phyloP scores from a whole-genome alignment of 192 early-diverging fungal species.

The Mycoemilia scoparia region DNA sequence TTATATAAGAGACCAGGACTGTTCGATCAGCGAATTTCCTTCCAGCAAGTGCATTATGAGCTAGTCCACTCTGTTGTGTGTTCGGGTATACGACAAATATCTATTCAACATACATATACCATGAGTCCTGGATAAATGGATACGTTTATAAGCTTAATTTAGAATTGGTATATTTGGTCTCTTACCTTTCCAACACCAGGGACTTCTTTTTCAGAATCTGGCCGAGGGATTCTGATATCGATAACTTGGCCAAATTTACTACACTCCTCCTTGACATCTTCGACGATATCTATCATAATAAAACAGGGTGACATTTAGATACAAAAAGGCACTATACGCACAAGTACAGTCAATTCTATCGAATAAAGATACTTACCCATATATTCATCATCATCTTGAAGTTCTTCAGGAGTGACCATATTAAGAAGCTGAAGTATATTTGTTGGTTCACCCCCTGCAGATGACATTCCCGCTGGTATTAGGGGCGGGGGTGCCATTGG shows the following conservation, averaged over 20 bases:
- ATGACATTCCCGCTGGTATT: constrained; percentile 2
- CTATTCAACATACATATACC: constrained; percentile 17
- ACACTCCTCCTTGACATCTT: constrained; percentile 85
- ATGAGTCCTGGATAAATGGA: neutral
- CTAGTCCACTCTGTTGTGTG: constrained; percentile 38
- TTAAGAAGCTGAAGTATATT: constrained; percentile 77
- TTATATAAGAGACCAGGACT: constrained; percentile 70
- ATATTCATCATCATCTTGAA: constrained; percentile 71
- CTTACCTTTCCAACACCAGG: constrained; percentile 71
- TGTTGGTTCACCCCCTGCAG: constrained; percentile 36
- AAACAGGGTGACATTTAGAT: constrained; percentile 1
- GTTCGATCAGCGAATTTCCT: constrained; percentile 87
- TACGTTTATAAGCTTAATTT: neutral
- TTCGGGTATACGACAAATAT: constrained; percentile 67
- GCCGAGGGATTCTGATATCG: constrained; percentile 71
- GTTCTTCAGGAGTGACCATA: constrained; percentile 78
- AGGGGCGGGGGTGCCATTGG: constrained; percentile 17
- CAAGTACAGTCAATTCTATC: too few relatives aligned
- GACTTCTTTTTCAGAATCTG: constrained; percentile 24
- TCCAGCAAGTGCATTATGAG: constrained; percentile 70
- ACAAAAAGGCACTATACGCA: too few relatives aligned
- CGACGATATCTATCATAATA: constrained; percentile 47
- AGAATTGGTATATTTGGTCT: neutral
- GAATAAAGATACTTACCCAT: constrained; percentile 33
- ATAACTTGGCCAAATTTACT: constrained; percentile 64